These are phyloP conservation scores for Podaxis carcinomalis DNA, from an alignment of 768 basidiomycete species.

Conservation along the genomic window DNA sequence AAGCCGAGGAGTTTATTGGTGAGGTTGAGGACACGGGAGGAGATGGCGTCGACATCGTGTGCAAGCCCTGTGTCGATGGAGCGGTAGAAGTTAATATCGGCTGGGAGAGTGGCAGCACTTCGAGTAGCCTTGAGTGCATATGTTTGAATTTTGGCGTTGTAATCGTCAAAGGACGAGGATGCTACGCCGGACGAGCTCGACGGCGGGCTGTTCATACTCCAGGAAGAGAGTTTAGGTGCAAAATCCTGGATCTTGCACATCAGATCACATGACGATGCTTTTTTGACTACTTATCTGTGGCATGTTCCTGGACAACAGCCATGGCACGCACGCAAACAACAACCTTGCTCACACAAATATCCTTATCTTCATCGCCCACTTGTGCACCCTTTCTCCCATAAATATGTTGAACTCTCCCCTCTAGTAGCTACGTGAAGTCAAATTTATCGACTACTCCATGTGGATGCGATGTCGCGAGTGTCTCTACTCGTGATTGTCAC, in stretches of 20 bases:
- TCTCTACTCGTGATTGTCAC: too few species aligned
- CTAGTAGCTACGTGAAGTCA: too few species aligned
- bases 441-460: too few species aligned
- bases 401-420: too few species aligned
- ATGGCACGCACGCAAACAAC: too few species aligned
- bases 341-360: too few species aligned
- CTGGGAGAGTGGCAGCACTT: conserved; percentile 55
- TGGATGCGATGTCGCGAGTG: too few species aligned
- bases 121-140: conserved; percentile 62
- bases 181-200: background rate
- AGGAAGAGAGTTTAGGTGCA: background rate
- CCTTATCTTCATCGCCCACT: too few species aligned
- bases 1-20: conserved; percentile 61
- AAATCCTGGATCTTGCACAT: background rate
- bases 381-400: too few species aligned
- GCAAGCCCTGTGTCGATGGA: conserved; percentile 75
- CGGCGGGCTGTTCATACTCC: background rate
- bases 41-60: conserved; percentile 64
- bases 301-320: background rate
- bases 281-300: background rate
- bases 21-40: conserved; percentile 59
- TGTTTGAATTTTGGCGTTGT: conserved; percentile 48
- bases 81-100: conserved; percentile 85
- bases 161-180: background rate
- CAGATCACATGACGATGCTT: background rate